Evolutionary conservation across 2,329 filamentous ascomycete species (phyloP), one percentile per base, ranked within the genome.

Genomic region (Clonostachys sp.): DNA sequence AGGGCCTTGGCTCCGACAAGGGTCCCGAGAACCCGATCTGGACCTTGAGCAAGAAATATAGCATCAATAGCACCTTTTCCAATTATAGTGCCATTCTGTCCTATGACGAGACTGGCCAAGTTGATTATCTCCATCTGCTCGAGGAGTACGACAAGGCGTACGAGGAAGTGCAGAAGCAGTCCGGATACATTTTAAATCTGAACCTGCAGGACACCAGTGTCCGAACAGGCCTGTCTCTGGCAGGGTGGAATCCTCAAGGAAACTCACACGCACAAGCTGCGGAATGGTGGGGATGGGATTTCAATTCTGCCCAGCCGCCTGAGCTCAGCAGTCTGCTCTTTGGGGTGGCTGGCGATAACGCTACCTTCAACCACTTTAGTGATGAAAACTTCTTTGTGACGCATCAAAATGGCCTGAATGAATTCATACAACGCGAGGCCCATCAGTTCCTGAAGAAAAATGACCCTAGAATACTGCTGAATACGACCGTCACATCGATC

Each of bases 351-450:
- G 75, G 70, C 3, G 72, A 78, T 41, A 87, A 87, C 55, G 64
- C 81, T 9, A 83, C 81, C 0, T 85, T 81, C 54, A 75, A 82
- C 50, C 75, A 83, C 49, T 86, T 75, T 61, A 75, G 74, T n/a
- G 73, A 81, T 14, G 73, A 74, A 16, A 84, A 83, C 59, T 80
- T 84, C 51, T 76, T 80, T 33, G 81, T 84, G 39, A 64, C 71
- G 34, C 84, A 87, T 50, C 74, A 75, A 41, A 74, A 83, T 1
- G 84, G 84, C 4, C 86, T 80, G 62, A 81, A 76, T 49, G 57
- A 71, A 13, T 78, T 83, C 52, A 71, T 86, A 20, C 66, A 75
- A 24, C 71, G 72, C 16, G 75, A 84, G 56, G 81, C 82, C 1
- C 64, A 69, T 1, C 75, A 75, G 1, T 86, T 85, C 53, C 70